These are phyloP conservation scores for Leishmania turanica DNA, from an alignment of 208 protist species.

Conservation along the genomic window DNA sequence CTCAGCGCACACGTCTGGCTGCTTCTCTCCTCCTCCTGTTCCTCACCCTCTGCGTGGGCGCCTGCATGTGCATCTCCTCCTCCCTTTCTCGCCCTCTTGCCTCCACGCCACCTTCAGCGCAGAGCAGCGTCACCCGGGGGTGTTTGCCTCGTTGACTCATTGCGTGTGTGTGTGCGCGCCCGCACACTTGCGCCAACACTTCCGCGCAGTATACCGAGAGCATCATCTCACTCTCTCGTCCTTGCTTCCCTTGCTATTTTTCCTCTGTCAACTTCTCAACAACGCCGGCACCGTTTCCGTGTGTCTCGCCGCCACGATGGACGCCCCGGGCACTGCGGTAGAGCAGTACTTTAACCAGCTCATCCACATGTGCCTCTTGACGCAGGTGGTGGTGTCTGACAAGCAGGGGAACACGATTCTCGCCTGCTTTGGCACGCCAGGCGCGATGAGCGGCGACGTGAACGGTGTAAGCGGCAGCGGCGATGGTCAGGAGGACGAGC, in stretches of 20 bases:
- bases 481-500: slow-evolving; percentile 36
- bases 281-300: not conserved
- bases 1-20: not conserved
- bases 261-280: slow-evolving; percentile 1
- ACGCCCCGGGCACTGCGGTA: slow-evolving; percentile 62
- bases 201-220: not conserved
- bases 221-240: not conserved
- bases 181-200: not conserved
- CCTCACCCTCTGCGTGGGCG: not conserved
- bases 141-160: not conserved
- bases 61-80: not conserved
- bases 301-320: slow-evolving; percentile 27
- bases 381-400: slow-evolving; percentile 84
- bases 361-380: slow-evolving; percentile 75
- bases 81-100: not conserved
- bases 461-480: not conserved
- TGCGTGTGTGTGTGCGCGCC: not conserved
- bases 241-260: not conserved
- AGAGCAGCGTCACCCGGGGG: not conserved
- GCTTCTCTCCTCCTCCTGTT: not conserved
- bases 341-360: slow-evolving; percentile 92
- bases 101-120: not conserved
- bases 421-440: slow-evolving; percentile 56
- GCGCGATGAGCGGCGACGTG: slow-evolving; percentile 6
- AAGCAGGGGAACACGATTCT: slow-evolving; percentile 80